Conservation (phyloP, 1,139 yeast species). For the Candida pseudoviswanathii region DNA sequence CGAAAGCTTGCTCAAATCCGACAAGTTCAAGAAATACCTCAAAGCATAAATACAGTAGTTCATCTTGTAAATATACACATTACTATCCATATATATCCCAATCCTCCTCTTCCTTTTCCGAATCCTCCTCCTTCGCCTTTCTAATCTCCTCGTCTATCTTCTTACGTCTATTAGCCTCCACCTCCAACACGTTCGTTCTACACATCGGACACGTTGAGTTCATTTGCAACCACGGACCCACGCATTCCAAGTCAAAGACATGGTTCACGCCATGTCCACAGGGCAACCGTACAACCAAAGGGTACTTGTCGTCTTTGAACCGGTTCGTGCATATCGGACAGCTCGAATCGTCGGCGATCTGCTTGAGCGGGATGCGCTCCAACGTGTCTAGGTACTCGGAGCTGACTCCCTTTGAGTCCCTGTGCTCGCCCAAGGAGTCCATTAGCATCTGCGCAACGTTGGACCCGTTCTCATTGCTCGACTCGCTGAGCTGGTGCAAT, state of each 20-base stretch:
- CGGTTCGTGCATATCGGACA: constrained; percentile 86
- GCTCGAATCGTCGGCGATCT: constrained; percentile 52
- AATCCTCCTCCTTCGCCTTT: constrained; percentile 56
- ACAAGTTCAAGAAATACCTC: constrained; percentile 53
- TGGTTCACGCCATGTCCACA: constrained; percentile 61
- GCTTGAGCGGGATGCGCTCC: constrained; percentile 62
- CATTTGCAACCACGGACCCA: constrained; percentile 83
- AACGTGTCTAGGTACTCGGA: constrained; percentile 73
- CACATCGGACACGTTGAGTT: constrained; percentile 90
- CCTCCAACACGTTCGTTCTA: constrained; percentile 63
- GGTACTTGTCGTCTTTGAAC: constrained; percentile 73
- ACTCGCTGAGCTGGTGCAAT: constrained; percentile 30
- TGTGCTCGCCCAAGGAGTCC: constrained; percentile 23
- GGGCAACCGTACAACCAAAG: constrained; percentile 79
- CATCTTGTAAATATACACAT: not conserved
- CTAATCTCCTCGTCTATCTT: constrained; percentile 41
- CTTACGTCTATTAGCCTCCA: constrained; percentile 43
- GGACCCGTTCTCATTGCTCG: constrained; percentile 28
- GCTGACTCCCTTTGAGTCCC: constrained; percentile 54
- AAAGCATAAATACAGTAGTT: constrained; percentile 6
- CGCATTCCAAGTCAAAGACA: constrained; percentile 84
- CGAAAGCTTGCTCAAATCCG: constrained; percentile 61
- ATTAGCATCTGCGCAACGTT: constrained; percentile 31
- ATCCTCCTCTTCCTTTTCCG: constrained; percentile 66
- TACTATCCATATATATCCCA: constrained; percentile 75